phyloP scores from a whole-genome alignment of 75 land plant species.

The Picea glauca region DNA sequence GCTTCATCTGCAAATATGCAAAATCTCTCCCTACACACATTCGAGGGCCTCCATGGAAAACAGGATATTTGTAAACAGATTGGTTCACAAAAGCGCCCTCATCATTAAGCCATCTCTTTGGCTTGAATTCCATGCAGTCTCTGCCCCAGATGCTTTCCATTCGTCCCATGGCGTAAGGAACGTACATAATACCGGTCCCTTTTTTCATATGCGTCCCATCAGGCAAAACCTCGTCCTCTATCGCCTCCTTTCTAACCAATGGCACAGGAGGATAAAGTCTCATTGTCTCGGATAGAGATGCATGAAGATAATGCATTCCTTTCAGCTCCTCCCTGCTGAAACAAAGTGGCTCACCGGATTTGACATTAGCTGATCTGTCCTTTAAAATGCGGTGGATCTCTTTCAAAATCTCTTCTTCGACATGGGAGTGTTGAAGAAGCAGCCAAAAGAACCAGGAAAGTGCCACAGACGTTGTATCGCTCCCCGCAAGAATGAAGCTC shows the following conservation, averaged over 20 bases:
- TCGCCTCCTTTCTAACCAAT: constrained; percentile 51
- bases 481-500: constrained; percentile 81
- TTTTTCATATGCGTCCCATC: constrained; percentile 52
- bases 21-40: constrained; percentile 25
- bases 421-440: constrained; percentile 50
- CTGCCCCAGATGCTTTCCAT: constrained; percentile 62
- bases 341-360: not conserved
- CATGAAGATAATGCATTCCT: constrained; percentile 55
- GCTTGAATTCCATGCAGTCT: constrained; percentile 35
- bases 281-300: constrained; percentile 52
- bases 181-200: constrained; percentile 48
- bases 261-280: constrained; percentile 73
- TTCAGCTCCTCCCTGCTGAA: constrained; percentile 23
- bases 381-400: constrained; percentile 36
- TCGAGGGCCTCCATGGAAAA: constrained; percentile 24
- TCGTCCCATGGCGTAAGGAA: constrained; percentile 60
- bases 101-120: constrained; percentile 35
- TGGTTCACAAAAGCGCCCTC: constrained; percentile 11
- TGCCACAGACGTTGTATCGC: constrained; percentile 87
- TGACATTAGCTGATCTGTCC: no score
- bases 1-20: constrained; percentile 28
- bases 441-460: constrained; percentile 88
- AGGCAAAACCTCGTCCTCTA: constrained; percentile 57
- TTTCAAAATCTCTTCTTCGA: constrained; percentile 47
- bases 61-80: constrained; percentile 20